Evolutionary conservation across 1,284 basidiomycete species (phyloP).

Genomic region (Phaffia rhodozyma): DNA sequence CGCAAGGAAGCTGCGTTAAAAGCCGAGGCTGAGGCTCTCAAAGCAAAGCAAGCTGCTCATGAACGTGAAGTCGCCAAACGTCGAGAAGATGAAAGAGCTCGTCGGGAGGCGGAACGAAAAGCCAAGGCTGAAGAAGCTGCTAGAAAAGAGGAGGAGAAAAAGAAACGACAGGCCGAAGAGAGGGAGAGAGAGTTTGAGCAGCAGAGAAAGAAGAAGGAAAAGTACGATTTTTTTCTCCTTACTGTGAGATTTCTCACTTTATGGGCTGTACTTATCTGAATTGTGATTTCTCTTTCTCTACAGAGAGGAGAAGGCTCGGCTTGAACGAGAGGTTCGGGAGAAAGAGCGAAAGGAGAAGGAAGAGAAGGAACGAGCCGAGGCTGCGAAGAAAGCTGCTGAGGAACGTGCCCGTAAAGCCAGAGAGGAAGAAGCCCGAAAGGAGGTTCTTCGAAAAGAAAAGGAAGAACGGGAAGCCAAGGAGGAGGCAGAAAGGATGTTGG

Average conservation of each 20-base stretch:
- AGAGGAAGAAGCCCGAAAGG: conserved; percentile 29
- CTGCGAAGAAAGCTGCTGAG: conserved; percentile 24
- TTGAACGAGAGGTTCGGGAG: conserved; percentile 32
- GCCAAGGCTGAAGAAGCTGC: conserved; percentile 63
- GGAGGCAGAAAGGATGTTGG: conserved; percentile 20
- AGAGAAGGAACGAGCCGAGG: conserved; percentile 26
- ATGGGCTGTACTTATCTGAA: neutral
- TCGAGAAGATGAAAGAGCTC: conserved; percentile 58
- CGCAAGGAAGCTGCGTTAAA: conserved; percentile 66
- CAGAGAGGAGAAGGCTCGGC: conserved; percentile 50
- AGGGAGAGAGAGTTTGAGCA: conserved; percentile 39
- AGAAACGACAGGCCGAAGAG: conserved; percentile 41
- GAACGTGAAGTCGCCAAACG: conserved; percentile 54
- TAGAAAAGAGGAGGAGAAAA: conserved; percentile 39
- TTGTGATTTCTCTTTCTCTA: neutral
- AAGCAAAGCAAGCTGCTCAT: conserved; percentile 51
- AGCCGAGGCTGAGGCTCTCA: conserved; percentile 60
- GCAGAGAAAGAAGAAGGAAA: conserved; percentile 54
- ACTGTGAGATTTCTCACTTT: neutral
- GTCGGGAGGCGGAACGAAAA: conserved; percentile 60
- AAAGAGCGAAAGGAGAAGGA: conserved; percentile 37
- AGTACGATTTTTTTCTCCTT: neutral
- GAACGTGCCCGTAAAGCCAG: conserved; percentile 25
- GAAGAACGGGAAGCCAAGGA: conserved; percentile 23
- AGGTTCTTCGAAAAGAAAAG: conserved; percentile 28